A percentile compares a stretch with the other conserved stretches of the same genome.
Evolutionary conservation across 1,284 basidiomycete species (phyloP).

Genomic region (Cutaneotrichosporon sp.): DNA sequence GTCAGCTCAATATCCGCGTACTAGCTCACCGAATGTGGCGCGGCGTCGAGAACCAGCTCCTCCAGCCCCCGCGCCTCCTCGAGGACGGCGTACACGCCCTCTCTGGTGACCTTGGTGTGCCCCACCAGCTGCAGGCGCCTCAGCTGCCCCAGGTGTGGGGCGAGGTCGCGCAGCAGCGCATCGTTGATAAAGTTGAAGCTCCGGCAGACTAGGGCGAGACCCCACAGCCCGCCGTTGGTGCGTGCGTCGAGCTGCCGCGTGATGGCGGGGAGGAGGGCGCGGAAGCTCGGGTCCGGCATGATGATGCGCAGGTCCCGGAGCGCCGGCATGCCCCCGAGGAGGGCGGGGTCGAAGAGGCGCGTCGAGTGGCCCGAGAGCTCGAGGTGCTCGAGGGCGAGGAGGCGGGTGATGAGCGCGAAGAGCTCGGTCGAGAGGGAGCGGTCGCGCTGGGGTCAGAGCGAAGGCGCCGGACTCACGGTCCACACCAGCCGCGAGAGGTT

Average conservation of each 20-base stretch:
- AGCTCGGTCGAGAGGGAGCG: constrained; percentile 40
- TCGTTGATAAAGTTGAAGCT: constrained; percentile 33
- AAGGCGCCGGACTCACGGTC: constrained; percentile 37
- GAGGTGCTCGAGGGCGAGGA: constrained; percentile 33
- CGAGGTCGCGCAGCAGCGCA: constrained; percentile 31
- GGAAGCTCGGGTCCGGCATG: constrained; percentile 46
- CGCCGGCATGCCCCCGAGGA: constrained; percentile 32
- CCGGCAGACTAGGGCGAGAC: constrained; percentile 41
- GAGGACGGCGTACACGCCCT: constrained; percentile 39
- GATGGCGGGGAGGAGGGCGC: constrained; percentile 30
- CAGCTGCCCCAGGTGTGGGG: constrained; percentile 34
- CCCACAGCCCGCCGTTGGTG: constrained; percentile 33
- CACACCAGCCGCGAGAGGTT: constrained; percentile 46
- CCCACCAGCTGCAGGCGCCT: constrained; percentile 46
- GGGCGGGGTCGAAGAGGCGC: constrained; percentile 38
- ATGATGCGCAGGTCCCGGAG: constrained; percentile 48
- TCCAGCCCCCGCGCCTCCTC: constrained; percentile 29
- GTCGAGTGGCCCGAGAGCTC: constrained; percentile 51
- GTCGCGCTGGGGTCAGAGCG: constrained; percentile 38
- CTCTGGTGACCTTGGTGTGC: constrained; percentile 36
- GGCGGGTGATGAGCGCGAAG: constrained; percentile 33
- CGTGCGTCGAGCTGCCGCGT: constrained; percentile 27
- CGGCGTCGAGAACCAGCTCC: constrained; percentile 46
- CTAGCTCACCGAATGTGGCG: constrained; percentile 37
- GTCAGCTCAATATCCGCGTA: background rate